Evolutionary conservation across 352 stramenopile species (phyloP).

Genomic region (Phytophthora syringae): DNA sequence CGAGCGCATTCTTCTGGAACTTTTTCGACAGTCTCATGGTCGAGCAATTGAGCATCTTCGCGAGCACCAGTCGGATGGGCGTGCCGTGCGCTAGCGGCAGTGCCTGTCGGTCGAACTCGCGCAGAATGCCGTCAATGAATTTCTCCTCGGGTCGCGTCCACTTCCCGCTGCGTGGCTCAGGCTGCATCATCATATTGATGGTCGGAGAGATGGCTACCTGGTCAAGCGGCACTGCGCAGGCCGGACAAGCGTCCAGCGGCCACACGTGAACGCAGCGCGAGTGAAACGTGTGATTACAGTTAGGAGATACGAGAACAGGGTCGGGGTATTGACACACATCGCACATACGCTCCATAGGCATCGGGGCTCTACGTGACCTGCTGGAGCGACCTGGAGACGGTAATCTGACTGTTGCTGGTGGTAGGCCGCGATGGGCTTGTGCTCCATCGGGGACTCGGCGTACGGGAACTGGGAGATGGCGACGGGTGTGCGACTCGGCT

Average conservation of each 20-base stretch:
- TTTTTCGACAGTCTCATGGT: conserved; percentile 92
- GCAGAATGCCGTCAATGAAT: conserved; percentile 84
- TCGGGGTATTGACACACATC: conserved; percentile 84
- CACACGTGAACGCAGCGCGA: conserved; percentile 85
- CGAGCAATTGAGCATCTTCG: conserved; percentile 89
- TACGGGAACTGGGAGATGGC: conserved; percentile 42
- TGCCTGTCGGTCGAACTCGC: conserved; percentile 80
- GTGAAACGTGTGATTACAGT: conserved; percentile 88
- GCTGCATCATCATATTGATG: conserved; percentile 78
- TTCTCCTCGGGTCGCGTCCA: conserved; percentile 88
- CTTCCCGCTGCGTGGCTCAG: conserved; percentile 79
- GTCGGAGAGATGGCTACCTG: conserved; percentile 64
- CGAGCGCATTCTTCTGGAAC: conserved; percentile 89
- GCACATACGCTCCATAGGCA: conserved; percentile 50
- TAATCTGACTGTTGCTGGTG: conserved; percentile 33
- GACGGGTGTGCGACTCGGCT: conserved; percentile 38
- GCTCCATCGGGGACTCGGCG: conserved; percentile 38
- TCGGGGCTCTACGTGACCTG: conserved; percentile 5
- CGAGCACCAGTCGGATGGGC: conserved; percentile 81
- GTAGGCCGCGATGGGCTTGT: conserved; percentile 36
- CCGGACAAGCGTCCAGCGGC: conserved; percentile 69
- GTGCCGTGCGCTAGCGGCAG: conserved; percentile 85
- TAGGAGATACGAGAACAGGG: conserved; percentile 70
- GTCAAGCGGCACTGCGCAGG: conserved; percentile 61
- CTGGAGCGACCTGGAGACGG: conserved; percentile 13